Evolutionary conservation across 441 rosid species (phyloP).

Genomic region (Euphorbia corollata): DNA sequence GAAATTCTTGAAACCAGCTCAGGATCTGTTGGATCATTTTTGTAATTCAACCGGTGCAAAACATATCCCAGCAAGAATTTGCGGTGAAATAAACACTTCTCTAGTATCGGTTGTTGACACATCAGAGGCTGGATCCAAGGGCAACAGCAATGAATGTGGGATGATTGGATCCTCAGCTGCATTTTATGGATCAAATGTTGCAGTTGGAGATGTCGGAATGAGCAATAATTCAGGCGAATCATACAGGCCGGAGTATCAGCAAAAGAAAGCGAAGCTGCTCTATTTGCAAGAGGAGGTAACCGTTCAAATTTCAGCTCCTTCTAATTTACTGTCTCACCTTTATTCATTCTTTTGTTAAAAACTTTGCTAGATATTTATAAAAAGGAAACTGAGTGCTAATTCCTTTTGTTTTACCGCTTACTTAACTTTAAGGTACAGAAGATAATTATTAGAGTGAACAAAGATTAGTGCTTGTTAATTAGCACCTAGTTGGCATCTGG

Average conservation of each 20-base stretch:
- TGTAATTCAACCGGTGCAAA: constrained; percentile 24
- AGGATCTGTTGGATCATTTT: constrained; percentile 44
- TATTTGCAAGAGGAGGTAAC: constrained; percentile 55
- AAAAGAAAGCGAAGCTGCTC: constrained; percentile 48
- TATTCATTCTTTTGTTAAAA: neutral
- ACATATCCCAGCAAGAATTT: constrained; percentile 18
- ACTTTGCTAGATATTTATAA: neutral
- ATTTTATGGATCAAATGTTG: constrained; percentile 25
- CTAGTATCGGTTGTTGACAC: constrained; percentile 18
- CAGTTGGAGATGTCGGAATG: constrained; percentile 22
- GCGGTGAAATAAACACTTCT: constrained; percentile 24
- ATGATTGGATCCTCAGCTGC: constrained; percentile 20
- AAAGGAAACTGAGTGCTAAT: neutral
- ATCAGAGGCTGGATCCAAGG: constrained; percentile 18
- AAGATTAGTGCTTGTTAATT: neutral
- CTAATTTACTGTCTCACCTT: neutral
- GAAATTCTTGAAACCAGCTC: constrained; percentile 51
- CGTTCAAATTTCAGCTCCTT: neutral
- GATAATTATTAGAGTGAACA: constrained; percentile 3
- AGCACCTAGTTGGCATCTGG: constrained; percentile 5
- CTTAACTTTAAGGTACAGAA: constrained; percentile 9
- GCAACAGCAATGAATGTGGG: constrained; percentile 17
- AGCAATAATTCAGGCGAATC: constrained; percentile 30
- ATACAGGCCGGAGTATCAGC: constrained; percentile 40
- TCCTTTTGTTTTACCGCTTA: constrained; percentile 5